Percentiles rank a stretch among this genome's conserved stretches.
Evolutionary conservation across 176 grass and related monocot species (phyloP).

Genomic region (Pontederia crassipes): DNA sequence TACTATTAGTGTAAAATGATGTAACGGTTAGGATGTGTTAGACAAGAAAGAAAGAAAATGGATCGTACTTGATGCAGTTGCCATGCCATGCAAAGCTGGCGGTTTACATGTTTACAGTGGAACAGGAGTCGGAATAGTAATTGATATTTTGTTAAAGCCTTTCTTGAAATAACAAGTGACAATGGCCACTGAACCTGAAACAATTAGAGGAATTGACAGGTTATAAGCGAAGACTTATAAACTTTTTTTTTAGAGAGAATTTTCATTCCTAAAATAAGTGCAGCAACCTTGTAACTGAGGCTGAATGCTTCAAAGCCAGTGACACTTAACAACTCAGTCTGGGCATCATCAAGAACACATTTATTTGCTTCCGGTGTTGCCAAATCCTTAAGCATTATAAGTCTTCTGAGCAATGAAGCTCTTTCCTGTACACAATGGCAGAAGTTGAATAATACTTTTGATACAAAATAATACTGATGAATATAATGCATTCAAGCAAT

Average conservation of each 20-base stretch:
- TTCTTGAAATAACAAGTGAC: conserved; percentile 93
- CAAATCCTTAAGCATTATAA: conserved; percentile 68
- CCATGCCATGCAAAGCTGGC: conserved; percentile 80
- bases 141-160: conserved; percentile 93
- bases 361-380: conserved; percentile 34
- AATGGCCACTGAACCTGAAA: conserved; percentile 94
- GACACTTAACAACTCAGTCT: conserved; percentile 47
- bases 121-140: conserved; percentile 90
- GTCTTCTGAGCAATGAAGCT: conserved; percentile 68
- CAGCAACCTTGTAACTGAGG: conserved; percentile 79
- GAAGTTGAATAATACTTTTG: conserved; percentile 4
- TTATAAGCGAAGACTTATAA: conserved; percentile 5
- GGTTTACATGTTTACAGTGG: conserved; percentile 94
- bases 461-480: conserved; percentile 1
- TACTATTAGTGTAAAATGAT: not conserved
- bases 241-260: not conserved
- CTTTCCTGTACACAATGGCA: conserved; percentile 59
- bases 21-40: conserved; percentile 14
- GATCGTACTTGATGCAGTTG: conserved; percentile 80
- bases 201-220: conserved; percentile 5
- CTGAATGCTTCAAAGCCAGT: conserved; percentile 82
- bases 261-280: not conserved
- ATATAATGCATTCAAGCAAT: conserved; percentile 21
- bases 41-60: conserved; percentile 3
- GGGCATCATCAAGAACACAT: conserved; percentile 36